Conservation (phyloP, 73 alveolate genomes). For the Paramecium octaurelia region DNA sequence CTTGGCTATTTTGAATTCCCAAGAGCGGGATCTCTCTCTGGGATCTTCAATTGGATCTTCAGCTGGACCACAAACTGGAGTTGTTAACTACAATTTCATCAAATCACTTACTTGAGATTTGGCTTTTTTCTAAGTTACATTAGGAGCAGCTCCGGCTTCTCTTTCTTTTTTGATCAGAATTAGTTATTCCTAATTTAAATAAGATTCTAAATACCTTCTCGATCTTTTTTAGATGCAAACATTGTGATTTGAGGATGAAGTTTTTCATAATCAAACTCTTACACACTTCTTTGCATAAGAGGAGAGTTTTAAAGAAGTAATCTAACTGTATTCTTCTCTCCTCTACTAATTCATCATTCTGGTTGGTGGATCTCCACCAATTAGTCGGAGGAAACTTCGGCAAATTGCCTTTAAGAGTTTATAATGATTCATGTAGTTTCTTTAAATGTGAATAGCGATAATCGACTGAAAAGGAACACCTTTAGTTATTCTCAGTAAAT, state of each 20-base stretch:
- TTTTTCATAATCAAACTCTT: slow-evolving; percentile 12
- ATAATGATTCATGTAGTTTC: not conserved
- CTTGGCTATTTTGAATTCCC: not conserved
- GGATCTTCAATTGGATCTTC: not conserved
- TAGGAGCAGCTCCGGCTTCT: not conserved
- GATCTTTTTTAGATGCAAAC: not conserved
- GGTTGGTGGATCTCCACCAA: slow-evolving; percentile 37
- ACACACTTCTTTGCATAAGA: not conserved
- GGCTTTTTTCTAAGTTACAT: not conserved
- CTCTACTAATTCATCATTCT: not conserved
- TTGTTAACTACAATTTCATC: not conserved
- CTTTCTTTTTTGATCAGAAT: not conserved
- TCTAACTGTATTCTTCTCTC: slow-evolving; percentile 12
- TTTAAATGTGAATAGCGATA: slow-evolving; percentile 12
- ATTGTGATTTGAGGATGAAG: not conserved
- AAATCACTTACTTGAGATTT: not conserved
- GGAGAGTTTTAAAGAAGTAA: not conserved
- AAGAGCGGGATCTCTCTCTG: not conserved
- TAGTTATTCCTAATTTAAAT: not conserved
- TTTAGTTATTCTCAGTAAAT: not conserved
- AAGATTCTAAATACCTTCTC: not conserved
- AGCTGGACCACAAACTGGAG: slow-evolving; percentile 7
- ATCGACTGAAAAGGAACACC: not conserved
- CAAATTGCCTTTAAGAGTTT: not conserved
- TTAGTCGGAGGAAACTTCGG: slow-evolving; percentile 13